phyloP scores from a whole-genome alignment of 345 rosid genomes.

The Gossypium bickii region DNA sequence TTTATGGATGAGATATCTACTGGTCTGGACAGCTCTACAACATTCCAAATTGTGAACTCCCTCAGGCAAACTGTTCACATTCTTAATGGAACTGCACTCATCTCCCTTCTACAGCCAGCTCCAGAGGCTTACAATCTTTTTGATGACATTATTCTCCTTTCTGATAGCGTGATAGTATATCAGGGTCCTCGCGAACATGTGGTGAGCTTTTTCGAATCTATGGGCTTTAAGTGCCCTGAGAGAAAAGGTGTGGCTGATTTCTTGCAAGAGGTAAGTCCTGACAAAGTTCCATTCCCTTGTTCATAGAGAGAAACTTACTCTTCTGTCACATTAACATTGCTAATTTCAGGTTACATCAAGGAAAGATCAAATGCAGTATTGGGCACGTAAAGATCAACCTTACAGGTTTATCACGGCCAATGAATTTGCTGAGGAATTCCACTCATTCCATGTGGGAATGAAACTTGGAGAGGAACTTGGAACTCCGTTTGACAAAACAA shows the following conservation, averaged over 20 bases:
- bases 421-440: slow-evolving; percentile 69
- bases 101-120: slow-evolving; percentile 83
- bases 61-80: slow-evolving; percentile 59
- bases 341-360: slow-evolving; percentile 62
- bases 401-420: slow-evolving; percentile 52
- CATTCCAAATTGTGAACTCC: slow-evolving; percentile 71
- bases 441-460: slow-evolving; percentile 51
- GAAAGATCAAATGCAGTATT: slow-evolving; percentile 79
- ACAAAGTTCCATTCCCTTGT: not conserved
- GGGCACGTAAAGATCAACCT: slow-evolving; percentile 52
- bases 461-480: slow-evolving; percentile 45
- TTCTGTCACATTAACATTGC: not conserved
- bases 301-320: not conserved
- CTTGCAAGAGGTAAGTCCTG: slow-evolving; percentile 62
- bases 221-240: slow-evolving; percentile 72
- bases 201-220: slow-evolving; percentile 54
- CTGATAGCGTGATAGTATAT: slow-evolving; percentile 68
- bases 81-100: slow-evolving; percentile 49
- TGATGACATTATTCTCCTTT: slow-evolving; percentile 65
- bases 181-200: slow-evolving; percentile 67
- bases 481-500: slow-evolving; percentile 49
- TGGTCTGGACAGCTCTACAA: slow-evolving; percentile 79
- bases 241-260: slow-evolving; percentile 88
- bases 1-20: slow-evolving; percentile 77
- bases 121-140: slow-evolving; percentile 74